A percentile compares a stretch with the other conserved stretches of the same genome.
These are phyloP conservation scores for Ophiocordyceps sinensis DNA, from an alignment of 2,329 filamentous ascomycete genomes.

Conservation along the genomic window DNA sequence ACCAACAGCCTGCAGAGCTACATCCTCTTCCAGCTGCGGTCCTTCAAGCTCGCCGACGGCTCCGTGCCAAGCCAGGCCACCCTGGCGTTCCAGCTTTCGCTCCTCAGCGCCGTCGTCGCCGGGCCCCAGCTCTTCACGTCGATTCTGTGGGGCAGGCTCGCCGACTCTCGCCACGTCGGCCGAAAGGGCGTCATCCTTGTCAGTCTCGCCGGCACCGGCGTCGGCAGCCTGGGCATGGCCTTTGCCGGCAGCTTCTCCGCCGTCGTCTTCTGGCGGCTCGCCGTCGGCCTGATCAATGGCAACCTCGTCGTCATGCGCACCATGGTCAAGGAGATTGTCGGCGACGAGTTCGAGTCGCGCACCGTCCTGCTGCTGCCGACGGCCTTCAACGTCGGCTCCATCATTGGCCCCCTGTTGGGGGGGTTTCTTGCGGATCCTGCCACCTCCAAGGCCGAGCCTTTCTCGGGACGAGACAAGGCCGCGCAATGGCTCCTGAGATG, in stretches of 20 bases:
- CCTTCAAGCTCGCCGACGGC: constrained; percentile 45
- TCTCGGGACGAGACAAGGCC: constrained; percentile 29
- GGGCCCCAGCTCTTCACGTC: constrained; percentile 72
- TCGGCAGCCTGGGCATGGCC: constrained; percentile 40
- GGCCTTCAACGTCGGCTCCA: constrained; percentile 57
- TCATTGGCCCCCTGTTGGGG: constrained; percentile 55
- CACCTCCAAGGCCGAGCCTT: constrained; percentile 27
- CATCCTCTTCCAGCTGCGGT: constrained; percentile 80
- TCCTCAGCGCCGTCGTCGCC: constrained; percentile 68
- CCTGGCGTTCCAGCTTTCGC: constrained; percentile 63
- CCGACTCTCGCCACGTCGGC: constrained; percentile 48
- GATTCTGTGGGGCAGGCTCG: constrained; percentile 65
- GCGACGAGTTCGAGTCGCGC: constrained; percentile 49
- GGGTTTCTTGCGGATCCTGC: constrained; percentile 54
- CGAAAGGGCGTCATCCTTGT: constrained; percentile 68
- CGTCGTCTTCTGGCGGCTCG: constrained; percentile 55
- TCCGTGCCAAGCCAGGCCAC: constrained; percentile 25
- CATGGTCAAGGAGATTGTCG: constrained; percentile 61
- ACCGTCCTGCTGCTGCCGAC: constrained; percentile 67
- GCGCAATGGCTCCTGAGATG: constrained; percentile 28
- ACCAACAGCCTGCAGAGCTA: constrained; percentile 67
- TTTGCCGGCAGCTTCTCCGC: constrained; percentile 51
- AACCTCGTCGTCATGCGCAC: constrained; percentile 61
- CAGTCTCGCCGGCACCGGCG: constrained; percentile 52
- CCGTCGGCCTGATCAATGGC: constrained; percentile 59